These are phyloP conservation scores for Rhizophagus sp. DNA, from an alignment of 192 early-diverging fungal genomes.

Conservation along the genomic window DNA sequence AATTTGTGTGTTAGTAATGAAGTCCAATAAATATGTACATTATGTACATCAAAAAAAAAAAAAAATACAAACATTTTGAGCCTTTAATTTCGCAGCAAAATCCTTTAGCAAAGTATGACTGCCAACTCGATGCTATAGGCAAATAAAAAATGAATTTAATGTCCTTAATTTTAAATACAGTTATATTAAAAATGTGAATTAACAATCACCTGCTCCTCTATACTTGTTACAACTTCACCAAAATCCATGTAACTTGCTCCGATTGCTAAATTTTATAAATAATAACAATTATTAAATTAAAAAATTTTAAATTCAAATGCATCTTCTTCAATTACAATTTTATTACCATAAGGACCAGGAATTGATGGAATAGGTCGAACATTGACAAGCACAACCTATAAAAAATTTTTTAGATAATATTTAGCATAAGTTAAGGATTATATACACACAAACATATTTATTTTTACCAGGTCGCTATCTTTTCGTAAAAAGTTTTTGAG, in stretches of 20 bases:
- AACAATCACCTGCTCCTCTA: constrained; percentile 36
- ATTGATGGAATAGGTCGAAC: constrained; percentile 37
- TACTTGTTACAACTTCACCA: constrained; percentile 30
- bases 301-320: neutral
- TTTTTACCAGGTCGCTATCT: constrained; percentile 34
- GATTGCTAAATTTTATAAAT: constrained; percentile 2
- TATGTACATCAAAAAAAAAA: neutral
- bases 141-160: too few species aligned
- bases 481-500: constrained; percentile 39
- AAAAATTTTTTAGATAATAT: neutral
- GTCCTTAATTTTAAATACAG: too few species aligned
- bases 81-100: constrained; percentile 35
- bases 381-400: constrained; percentile 40
- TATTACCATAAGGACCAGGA: constrained; percentile 29
- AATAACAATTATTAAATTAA: neutral
- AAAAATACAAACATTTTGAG: constrained; percentile 34
- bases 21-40: neutral
- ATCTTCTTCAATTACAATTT: neutral
- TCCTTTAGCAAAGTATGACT: constrained; percentile 35
- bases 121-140: constrained; percentile 19
- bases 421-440: too few species aligned
- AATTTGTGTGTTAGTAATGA: neutral
- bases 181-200: neutral
- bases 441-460: neutral
- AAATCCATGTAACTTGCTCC: constrained; percentile 37